Evolutionary conservation across 495 filamentous ascomycete genomes (phyloP).

Genomic region (Daldinia childiae): DNA sequence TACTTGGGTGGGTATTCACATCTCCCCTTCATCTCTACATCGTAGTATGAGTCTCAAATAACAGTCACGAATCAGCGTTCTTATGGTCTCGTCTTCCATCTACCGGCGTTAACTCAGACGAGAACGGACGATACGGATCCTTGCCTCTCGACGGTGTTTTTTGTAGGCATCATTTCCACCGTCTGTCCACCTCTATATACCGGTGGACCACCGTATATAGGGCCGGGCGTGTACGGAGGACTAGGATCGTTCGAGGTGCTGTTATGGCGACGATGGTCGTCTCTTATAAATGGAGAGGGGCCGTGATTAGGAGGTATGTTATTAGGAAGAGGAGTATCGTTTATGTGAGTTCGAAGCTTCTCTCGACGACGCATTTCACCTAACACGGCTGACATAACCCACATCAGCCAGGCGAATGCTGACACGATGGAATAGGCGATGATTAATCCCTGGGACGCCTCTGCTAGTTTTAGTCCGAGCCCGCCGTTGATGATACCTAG

Average conservation of each 20-base stretch:
- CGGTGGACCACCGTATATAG: conserved; percentile 1
- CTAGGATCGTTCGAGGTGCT: conserved; percentile 21
- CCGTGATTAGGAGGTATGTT: no score
- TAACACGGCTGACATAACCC: conserved; percentile 44
- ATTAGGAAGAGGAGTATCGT: background rate
- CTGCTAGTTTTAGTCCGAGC: conserved; percentile 65
- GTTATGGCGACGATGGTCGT: background rate
- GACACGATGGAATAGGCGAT: conserved; percentile 51
- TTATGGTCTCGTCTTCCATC: background rate
- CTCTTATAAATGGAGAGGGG: background rate
- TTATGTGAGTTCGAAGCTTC: background rate
- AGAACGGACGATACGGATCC: conserved; percentile 13
- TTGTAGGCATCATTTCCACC: conserved; percentile 24
- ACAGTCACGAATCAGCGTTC: background rate
- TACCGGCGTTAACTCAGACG: background rate
- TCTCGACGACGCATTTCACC: conserved; percentile 35
- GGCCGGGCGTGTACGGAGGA: conserved; percentile 27
- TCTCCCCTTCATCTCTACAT: background rate
- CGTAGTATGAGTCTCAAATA: background rate
- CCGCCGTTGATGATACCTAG: conserved; percentile 76
- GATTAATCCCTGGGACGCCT: conserved; percentile 40
- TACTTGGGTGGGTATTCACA: background rate
- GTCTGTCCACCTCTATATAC: background rate
- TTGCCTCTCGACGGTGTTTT: background rate
- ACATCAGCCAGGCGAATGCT: conserved; percentile 46